A percentile compares a stretch with the other conserved stretches of the same genome.
These are phyloP conservation scores for Thraustotheca clavata DNA, from an alignment of 352 stramenopile genomes.

Conservation along the genomic window DNA sequence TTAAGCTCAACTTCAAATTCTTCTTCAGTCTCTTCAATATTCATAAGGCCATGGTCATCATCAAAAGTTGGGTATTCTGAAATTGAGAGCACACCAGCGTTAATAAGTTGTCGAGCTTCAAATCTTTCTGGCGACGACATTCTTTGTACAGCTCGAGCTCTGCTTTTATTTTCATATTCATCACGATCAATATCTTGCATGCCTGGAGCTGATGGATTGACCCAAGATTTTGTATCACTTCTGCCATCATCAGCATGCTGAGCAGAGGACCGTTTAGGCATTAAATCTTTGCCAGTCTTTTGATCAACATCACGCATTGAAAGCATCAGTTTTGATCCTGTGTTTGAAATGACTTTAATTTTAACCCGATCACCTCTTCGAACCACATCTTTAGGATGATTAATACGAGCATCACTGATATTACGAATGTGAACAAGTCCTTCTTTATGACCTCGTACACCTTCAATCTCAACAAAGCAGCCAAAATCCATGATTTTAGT, in stretches of 20 bases:
- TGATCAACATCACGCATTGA: slow-evolving; percentile 98
- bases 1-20: slow-evolving; percentile 94
- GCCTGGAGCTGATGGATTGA: slow-evolving; percentile 76
- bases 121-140: slow-evolving; percentile 96
- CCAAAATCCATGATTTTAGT: slow-evolving; percentile 96
- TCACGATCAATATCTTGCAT: slow-evolving; percentile 68
- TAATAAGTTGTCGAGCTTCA: slow-evolving; percentile 97
- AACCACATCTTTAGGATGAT: slow-evolving; percentile 83
- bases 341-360: slow-evolving; percentile 95
- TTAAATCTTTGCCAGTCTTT: slow-evolving; percentile 88
- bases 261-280: slow-evolving; percentile 83
- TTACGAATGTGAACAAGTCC: slow-evolving; percentile 95
- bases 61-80: slow-evolving; percentile 98
- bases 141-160: slow-evolving; percentile 70
- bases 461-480: slow-evolving; percentile 91
- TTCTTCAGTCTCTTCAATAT: slow-evolving; percentile 74
- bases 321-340: slow-evolving; percentile 85
- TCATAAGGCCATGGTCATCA: slow-evolving; percentile 85
- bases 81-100: slow-evolving; percentile 95
- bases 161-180: slow-evolving; percentile 38
- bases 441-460: slow-evolving; percentile 55
- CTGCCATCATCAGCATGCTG: slow-evolving; percentile 44
- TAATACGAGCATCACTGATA: slow-evolving; percentile 78
- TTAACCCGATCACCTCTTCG: slow-evolving; percentile 87
- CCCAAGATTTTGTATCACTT: slow-evolving; percentile 61